Conservation (phyloP, 176 grass and related monocot species). For the Otatea glauca region DNA sequence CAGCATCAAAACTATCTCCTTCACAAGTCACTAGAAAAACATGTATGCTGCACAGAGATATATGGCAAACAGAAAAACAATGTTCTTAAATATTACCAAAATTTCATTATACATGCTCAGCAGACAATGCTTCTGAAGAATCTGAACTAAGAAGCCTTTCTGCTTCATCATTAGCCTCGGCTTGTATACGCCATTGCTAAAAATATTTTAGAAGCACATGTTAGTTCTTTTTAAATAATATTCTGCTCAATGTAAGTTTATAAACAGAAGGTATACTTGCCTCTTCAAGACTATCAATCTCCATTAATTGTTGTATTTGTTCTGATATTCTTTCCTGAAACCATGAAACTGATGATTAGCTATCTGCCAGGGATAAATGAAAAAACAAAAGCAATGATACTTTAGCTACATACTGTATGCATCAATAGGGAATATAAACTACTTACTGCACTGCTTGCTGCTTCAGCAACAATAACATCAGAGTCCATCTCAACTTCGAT, state of each 20-base stretch:
- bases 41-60: slow-evolving; percentile 8
- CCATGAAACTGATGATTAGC: slow-evolving; percentile 17
- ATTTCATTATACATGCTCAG: slow-evolving; percentile 50
- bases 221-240: neutral
- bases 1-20: neutral
- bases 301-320: slow-evolving; percentile 95
- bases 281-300: slow-evolving; percentile 99
- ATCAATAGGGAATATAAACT: slow-evolving; percentile 30
- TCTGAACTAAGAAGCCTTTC: slow-evolving; percentile 92
- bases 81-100: slow-evolving; percentile 38
- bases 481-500: slow-evolving; percentile 99
- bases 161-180: slow-evolving; percentile 95
- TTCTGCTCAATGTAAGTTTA: slow-evolving; percentile 20
- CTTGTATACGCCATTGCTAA: slow-evolving; percentile 96
- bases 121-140: slow-evolving; percentile 54
- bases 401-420: slow-evolving; percentile 2
- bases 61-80: slow-evolving; percentile 7
- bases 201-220: slow-evolving; percentile 44
- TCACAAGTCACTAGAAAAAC: slow-evolving; percentile 6
- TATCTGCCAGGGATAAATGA: slow-evolving; percentile 18
- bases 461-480: slow-evolving; percentile 95
- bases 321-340: slow-evolving; percentile 90
- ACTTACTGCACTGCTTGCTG: slow-evolving; percentile 82
- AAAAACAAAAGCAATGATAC: slow-evolving; percentile 18
- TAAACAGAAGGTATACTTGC: slow-evolving; percentile 49